phyloP scores from a whole-genome alignment of 805 yeast species.

The Saccharomycopsis sp. region DNA sequence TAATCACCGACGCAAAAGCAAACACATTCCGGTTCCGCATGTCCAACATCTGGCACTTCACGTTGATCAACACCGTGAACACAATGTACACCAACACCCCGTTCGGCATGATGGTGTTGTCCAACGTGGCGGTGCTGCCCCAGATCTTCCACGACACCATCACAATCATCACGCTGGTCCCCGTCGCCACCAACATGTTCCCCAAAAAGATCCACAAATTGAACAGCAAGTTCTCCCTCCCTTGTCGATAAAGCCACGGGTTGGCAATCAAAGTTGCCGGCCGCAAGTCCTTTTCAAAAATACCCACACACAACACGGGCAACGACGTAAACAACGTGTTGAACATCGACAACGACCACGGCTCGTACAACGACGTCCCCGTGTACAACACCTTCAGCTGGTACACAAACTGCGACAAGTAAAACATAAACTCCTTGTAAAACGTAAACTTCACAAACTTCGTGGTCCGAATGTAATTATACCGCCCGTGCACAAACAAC shows the following conservation, averaged over 20 bases:
- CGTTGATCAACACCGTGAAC: constrained; percentile 61
- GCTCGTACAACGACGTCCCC: constrained; percentile 87
- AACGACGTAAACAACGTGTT: constrained; percentile 91
- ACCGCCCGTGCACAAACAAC: constrained; percentile 88
- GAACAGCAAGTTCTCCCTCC: constrained; percentile 67
- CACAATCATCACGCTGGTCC: constrained; percentile 61
- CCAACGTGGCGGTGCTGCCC: constrained; percentile 60
- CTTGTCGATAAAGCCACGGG: constrained; percentile 79
- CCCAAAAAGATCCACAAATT: constrained; percentile 56
- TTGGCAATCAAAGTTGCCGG: constrained; percentile 85
- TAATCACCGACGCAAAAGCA: constrained; percentile 51
- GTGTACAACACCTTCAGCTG: constrained; percentile 84
- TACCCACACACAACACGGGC: constrained; percentile 88
- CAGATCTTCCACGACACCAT: constrained; percentile 59
- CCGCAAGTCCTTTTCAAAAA: constrained; percentile 83
- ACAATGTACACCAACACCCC: constrained; percentile 73
- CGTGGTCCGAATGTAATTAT: constrained; percentile 85
- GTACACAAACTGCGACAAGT: constrained; percentile 77
- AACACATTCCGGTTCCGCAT: constrained; percentile 67
- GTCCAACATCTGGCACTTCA: constrained; percentile 73
- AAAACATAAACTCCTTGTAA: constrained; percentile 87
- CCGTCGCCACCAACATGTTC: constrained; percentile 74
- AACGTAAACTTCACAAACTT: constrained; percentile 90
- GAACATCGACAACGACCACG: constrained; percentile 96
- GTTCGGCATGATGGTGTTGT: constrained; percentile 72